Evolutionary conservation across 2,329 filamentous ascomycete species (phyloP).

Genomic region (Teratosphaeria pseudoeucalypti): DNA sequence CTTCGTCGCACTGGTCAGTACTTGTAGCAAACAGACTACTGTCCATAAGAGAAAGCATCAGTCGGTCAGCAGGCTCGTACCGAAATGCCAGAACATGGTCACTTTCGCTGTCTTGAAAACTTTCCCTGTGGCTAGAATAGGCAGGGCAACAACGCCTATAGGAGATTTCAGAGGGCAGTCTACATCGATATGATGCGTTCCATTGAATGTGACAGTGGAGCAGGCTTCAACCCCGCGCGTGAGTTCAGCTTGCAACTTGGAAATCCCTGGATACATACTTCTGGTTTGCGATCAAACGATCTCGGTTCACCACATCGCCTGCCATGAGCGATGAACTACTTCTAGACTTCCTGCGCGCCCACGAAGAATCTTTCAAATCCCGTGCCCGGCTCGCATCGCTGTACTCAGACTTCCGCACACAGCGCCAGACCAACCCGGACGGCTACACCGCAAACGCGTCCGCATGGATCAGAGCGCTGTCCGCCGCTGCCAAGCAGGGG

Average conservation of each 20-base stretch:
- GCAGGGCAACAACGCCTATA: no score
- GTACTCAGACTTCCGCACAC: slow-evolving; percentile 74
- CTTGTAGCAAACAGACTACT: not conserved
- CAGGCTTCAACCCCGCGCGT: not conserved
- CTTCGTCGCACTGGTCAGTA: not conserved
- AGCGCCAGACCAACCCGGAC: slow-evolving; percentile 69
- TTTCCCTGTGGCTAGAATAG: no score
- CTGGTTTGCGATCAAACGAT: not conserved
- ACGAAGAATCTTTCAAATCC: slow-evolving; percentile 41
- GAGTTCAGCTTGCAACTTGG: not conserved
- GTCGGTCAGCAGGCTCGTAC: no score
- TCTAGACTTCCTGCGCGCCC: slow-evolving; percentile 46
- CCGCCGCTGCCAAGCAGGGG: slow-evolving; percentile 57
- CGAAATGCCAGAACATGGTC: no score
- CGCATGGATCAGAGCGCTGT: slow-evolving; percentile 68
- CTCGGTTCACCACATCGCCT: not conserved
- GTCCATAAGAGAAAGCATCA: no score
- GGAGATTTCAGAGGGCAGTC: no score
- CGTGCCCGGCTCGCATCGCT: slow-evolving; percentile 73
- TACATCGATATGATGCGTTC: not conserved
- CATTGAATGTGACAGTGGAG: not conserved
- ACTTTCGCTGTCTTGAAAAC: no score
- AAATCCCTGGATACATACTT: not conserved
- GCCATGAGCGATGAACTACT: slow-evolving; percentile 35
- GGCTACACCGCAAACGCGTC: slow-evolving; percentile 70